Conservation (phyloP, 2,329 filamentous ascomycete species). For the Sporothrix schenckii region DNA sequence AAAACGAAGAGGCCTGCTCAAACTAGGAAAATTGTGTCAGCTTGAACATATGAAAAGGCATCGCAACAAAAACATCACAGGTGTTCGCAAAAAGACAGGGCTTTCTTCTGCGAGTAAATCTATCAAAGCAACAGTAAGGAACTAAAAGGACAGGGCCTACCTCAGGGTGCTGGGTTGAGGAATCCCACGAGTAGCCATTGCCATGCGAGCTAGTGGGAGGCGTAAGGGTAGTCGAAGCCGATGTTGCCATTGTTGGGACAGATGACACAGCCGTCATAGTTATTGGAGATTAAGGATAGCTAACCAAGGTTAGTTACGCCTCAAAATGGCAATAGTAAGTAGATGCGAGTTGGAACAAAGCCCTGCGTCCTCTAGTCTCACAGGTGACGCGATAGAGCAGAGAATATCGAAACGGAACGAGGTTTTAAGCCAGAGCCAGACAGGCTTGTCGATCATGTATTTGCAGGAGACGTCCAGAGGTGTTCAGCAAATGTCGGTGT, state of each 20-base stretch:
- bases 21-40: not conserved
- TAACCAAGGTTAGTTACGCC: conserved; percentile 26
- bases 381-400: not conserved
- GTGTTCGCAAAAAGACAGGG: not conserved
- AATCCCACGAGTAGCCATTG: conserved; percentile 45
- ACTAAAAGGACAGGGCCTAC: conserved; percentile 30
- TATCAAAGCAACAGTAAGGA: not conserved
- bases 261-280: conserved; percentile 59
- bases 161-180: conserved; percentile 31
- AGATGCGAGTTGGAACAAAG: not conserved
- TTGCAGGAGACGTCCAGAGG: not conserved
- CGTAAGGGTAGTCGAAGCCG: conserved; percentile 48
- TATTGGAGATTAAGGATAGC: conserved; percentile 34
- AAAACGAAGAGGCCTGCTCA: conserved; percentile 33
- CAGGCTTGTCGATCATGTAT: too few species aligned
- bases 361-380: not conserved
- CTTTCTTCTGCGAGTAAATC: not conserved
- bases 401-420: not conserved
- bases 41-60: not conserved
- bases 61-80: not conserved
- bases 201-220: conserved; percentile 56
- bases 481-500: not conserved
- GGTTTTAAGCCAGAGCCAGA: too few species aligned
- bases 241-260: conserved; percentile 47
- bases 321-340: not conserved